Evolutionary conservation across 768 basidiomycete species (phyloP).

Genomic region (Coprinellus micaceus): DNA sequence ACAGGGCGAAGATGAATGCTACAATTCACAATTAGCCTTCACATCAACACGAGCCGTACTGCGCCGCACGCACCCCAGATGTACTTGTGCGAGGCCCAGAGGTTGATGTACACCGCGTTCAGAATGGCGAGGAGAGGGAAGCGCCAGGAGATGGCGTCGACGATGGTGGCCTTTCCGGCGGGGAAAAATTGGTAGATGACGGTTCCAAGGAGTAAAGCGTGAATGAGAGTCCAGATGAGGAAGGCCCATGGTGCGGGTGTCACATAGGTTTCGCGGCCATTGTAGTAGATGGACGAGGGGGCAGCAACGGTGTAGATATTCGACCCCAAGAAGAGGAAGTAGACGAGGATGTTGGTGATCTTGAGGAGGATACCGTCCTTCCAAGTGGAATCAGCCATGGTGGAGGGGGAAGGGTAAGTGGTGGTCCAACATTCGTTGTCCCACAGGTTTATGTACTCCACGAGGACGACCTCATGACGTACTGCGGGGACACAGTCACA

Average conservation of each 20-base stretch:
- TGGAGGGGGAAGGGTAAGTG: slow-evolving; percentile 15
- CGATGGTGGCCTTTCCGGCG: slow-evolving; percentile 67
- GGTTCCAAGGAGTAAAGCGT: slow-evolving; percentile 86
- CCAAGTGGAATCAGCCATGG: slow-evolving; percentile 61
- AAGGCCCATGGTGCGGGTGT: slow-evolving; percentile 95
- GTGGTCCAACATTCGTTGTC: background rate
- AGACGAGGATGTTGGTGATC: slow-evolving; percentile 79
- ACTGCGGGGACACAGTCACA: background rate
- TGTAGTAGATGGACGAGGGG: slow-evolving; percentile 66
- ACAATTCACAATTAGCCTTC: no score
- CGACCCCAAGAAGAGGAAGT: slow-evolving; percentile 82
- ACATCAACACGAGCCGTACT: no score
- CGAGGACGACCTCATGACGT: slow-evolving; percentile 13
- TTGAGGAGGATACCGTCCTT: slow-evolving; percentile 82
- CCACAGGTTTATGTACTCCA: slow-evolving; percentile 17
- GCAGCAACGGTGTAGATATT: slow-evolving; percentile 85
- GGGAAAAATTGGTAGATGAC: slow-evolving; percentile 88
- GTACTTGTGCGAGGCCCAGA: slow-evolving; percentile 80
- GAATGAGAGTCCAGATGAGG: slow-evolving; percentile 89
- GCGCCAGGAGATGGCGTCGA: slow-evolving; percentile 89
- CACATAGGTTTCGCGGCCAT: slow-evolving; percentile 83
- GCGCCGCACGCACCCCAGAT: slow-evolving; percentile 46
- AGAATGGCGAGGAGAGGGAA: slow-evolving; percentile 85
- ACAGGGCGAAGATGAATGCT: slow-evolving; percentile 86
- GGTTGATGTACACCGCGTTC: slow-evolving; percentile 85